phyloP scores from a whole-genome alignment of 306 rosid genomes.

The Acacia crassicarpa region DNA sequence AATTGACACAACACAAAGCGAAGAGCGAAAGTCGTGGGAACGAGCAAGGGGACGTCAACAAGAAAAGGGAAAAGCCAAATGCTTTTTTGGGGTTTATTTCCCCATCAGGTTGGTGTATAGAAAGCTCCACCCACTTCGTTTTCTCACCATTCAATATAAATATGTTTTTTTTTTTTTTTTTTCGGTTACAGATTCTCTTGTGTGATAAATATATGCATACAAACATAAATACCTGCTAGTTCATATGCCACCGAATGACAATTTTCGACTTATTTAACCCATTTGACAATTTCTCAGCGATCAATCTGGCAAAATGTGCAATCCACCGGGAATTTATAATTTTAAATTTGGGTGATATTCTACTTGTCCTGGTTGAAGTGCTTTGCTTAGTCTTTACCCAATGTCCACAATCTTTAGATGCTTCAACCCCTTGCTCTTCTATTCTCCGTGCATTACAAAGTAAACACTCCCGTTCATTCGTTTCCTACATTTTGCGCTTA shows the following conservation, averaged over 20 bases:
- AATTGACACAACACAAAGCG: conserved; percentile 38
- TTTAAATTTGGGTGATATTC: conserved; percentile 42
- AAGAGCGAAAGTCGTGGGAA: conserved; percentile 54
- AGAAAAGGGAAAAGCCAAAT: conserved; percentile 51
- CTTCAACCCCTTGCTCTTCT: conserved; percentile 41
- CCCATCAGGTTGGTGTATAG: conserved; percentile 54
- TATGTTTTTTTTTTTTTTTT: background rate
- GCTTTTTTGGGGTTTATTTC: conserved; percentile 64
- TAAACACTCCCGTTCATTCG: conserved; percentile 39
- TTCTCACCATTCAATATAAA: conserved; percentile 38
- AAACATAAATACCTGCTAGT: conserved; percentile 19
- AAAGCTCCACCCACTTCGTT: conserved; percentile 49
- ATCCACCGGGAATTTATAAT: background rate
- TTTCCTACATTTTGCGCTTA: conserved; percentile 51
- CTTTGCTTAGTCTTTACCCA: conserved; percentile 52
- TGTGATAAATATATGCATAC: background rate
- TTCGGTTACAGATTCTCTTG: conserved; percentile 23
- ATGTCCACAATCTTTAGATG: conserved; percentile 63
- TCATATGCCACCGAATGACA: conserved; percentile 30
- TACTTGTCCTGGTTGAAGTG: conserved; percentile 50
- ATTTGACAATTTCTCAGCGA: conserved; percentile 36
- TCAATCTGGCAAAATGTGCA: conserved; percentile 1
- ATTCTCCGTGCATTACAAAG: conserved; percentile 48
- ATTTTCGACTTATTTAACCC: conserved; percentile 40
- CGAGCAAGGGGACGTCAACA: conserved; percentile 40